These are phyloP conservation scores for Glaciozyma martinii DNA, from an alignment of 768 basidiomycete genomes.

Conservation along the genomic window DNA sequence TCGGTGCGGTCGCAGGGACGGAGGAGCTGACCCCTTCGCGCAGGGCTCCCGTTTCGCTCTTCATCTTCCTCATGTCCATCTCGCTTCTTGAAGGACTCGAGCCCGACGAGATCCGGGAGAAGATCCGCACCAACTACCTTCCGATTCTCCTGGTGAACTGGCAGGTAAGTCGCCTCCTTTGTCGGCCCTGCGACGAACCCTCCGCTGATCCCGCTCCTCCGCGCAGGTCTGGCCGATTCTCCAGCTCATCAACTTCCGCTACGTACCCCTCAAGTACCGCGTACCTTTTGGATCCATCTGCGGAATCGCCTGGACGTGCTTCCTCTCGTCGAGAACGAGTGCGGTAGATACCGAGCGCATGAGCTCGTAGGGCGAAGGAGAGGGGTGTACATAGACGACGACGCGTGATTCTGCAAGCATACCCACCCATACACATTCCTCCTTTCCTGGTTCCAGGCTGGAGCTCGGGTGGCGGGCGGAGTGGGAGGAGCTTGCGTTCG, in stretches of 20 bases:
- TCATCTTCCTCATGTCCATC: slow-evolving; percentile 32
- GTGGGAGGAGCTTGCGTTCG: too few relatives aligned
- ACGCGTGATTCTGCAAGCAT: too few relatives aligned
- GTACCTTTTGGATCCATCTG: slow-evolving; percentile 21
- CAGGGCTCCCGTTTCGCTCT: slow-evolving; percentile 28
- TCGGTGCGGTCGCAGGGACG: not conserved
- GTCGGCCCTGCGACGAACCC: not conserved
- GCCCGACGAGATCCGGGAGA: slow-evolving; percentile 12
- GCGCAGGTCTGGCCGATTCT: slow-evolving; percentile 28
- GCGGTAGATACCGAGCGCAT: too few relatives aligned
- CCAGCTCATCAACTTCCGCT: slow-evolving; percentile 31
- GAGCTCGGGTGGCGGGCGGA: too few relatives aligned
- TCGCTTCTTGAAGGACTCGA: slow-evolving; percentile 25
- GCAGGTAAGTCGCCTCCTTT: slow-evolving; percentile 11
- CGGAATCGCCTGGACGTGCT: slow-evolving; percentile 5
- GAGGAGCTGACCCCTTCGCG: not conserved
- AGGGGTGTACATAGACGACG: too few relatives aligned
- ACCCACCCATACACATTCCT: too few relatives aligned
- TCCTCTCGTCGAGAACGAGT: not conserved
- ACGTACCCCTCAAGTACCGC: slow-evolving; percentile 21
- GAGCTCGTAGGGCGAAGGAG: too few relatives aligned
- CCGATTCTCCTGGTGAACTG: slow-evolving; percentile 29
- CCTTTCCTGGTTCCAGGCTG: too few relatives aligned
- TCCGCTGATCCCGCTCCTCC: not conserved
- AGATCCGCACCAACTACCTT: slow-evolving; percentile 19